Evolutionary conservation across 768 basidiomycete genomes (phyloP).

Genomic region (Atractiella rhizophila): DNA sequence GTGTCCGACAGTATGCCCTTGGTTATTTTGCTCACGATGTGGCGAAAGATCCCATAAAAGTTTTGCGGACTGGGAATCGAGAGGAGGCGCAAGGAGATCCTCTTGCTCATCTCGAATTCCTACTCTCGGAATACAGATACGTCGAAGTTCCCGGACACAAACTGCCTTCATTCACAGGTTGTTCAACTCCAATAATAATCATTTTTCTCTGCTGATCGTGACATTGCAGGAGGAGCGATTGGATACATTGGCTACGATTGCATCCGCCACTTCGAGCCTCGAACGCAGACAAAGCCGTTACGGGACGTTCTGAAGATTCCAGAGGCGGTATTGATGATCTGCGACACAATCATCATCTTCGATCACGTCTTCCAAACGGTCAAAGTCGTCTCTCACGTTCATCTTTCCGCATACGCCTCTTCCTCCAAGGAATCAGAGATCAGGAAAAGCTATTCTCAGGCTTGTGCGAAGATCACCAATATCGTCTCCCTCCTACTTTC

Average conservation of each 20-base stretch:
- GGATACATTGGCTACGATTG: conserved; percentile 95
- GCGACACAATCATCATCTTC: conserved; percentile 82
- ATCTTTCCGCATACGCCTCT: conserved; percentile 44
- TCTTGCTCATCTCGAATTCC: conserved; percentile 52
- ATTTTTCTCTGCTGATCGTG: too few species aligned
- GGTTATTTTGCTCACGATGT: neutral
- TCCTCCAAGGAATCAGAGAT: conserved; percentile 20
- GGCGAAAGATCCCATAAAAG: conserved; percentile 60
- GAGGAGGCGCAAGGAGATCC: conserved; percentile 73
- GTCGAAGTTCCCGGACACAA: conserved; percentile 59
- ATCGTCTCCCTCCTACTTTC: conserved; percentile 8
- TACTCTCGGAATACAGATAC: conserved; percentile 63
- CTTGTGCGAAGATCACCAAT: conserved; percentile 6
- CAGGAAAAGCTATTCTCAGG: conserved; percentile 6
- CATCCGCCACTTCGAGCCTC: conserved; percentile 86
- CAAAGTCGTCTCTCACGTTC: conserved; percentile 89
- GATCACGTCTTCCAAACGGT: conserved; percentile 88
- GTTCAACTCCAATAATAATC: too few species aligned
- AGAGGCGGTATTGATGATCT: conserved; percentile 88
- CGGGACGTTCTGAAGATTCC: conserved; percentile 41
- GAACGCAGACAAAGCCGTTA: too few species aligned
- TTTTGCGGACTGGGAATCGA: conserved; percentile 62
- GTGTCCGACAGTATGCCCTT: conserved; percentile 12
- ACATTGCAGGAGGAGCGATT: conserved; percentile 88
- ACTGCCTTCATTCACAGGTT: conserved; percentile 65